phyloP scores from a whole-genome alignment of 2,329 filamentous ascomycete species.

The Cladosporium halotolerans region DNA sequence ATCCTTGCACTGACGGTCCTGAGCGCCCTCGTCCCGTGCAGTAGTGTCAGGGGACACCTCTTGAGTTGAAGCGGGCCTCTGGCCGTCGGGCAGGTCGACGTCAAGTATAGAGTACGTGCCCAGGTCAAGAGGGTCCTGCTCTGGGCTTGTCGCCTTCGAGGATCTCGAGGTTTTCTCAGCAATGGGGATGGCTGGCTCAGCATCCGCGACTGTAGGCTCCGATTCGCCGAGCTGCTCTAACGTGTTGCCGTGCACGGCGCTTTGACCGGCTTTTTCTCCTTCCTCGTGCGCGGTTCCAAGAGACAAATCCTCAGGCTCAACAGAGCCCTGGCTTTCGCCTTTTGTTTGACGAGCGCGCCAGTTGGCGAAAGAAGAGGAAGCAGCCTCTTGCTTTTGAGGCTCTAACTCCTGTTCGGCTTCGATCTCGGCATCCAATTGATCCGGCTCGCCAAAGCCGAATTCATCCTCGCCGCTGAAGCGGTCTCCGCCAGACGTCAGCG shows the following conservation, averaged over 20 bases:
- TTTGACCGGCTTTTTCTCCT: conserved; percentile 4
- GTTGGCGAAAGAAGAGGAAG: conserved; percentile 10
- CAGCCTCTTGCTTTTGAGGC: conserved; percentile 7
- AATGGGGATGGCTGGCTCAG: conserved; percentile 2
- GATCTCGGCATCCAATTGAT: conserved; percentile 6
- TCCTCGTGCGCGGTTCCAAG: not conserved
- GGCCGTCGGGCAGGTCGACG: conserved; percentile 7
- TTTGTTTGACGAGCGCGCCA: conserved; percentile 15
- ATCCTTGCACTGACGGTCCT: not conserved
- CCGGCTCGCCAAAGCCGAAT: conserved; percentile 19
- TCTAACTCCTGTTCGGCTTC: conserved; percentile 11
- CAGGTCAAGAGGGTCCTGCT: conserved; percentile 6
- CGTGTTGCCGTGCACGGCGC: not conserved
- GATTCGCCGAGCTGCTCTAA: not conserved
- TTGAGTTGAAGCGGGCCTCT: not conserved
- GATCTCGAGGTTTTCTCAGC: not conserved
- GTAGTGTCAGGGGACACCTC: not conserved
- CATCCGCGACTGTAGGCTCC: not conserved
- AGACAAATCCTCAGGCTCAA: not conserved
- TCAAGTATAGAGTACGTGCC: conserved; percentile 8
- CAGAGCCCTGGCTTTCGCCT: conserved; percentile 12
- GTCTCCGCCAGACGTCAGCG: conserved; percentile 21
- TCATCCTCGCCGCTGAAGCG: conserved; percentile 26
- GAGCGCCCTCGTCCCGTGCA: not conserved
- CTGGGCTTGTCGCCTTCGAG: conserved; percentile 4